Evolutionary conservation across 2,329 filamentous ascomycete species (phyloP).

Genomic region (Macrophomina phaseolina): DNA sequence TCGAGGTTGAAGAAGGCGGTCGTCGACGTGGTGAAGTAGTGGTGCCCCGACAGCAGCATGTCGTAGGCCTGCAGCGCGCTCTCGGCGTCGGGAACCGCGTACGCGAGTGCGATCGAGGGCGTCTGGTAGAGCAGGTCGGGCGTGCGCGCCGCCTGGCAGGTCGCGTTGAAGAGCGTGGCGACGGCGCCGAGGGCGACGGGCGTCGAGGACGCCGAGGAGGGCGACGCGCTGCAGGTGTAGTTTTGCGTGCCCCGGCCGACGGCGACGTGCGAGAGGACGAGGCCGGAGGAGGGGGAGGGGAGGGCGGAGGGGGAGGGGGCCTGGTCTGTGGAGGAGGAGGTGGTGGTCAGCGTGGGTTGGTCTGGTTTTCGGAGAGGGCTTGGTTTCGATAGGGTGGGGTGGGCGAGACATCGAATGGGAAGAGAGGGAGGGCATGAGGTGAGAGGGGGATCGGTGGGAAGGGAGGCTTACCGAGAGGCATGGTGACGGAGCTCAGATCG

Average conservation of each 20-base stretch:
- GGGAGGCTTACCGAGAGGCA: slow-evolving; percentile 40
- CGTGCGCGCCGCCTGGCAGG: slow-evolving; percentile 74
- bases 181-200: slow-evolving; percentile 75
- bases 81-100: slow-evolving; percentile 58
- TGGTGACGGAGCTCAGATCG: slow-evolving; percentile 38
- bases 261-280: slow-evolving; percentile 76
- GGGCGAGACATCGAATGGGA: neutral
- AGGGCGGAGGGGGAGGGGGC: slow-evolving; percentile 60
- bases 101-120: slow-evolving; percentile 71
- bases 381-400: neutral
- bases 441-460: slow-evolving; percentile 2
- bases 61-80: slow-evolving; percentile 59
- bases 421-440: neutral
- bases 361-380: neutral
- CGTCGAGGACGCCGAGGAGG: slow-evolving; percentile 56
- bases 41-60: slow-evolving; percentile 72
- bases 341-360: slow-evolving; percentile 32
- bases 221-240: slow-evolving; percentile 76
- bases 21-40: slow-evolving; percentile 76
- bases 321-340: slow-evolving; percentile 10
- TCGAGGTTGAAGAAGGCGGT: slow-evolving; percentile 83
- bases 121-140: slow-evolving; percentile 70
- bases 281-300: slow-evolving; percentile 64
- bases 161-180: slow-evolving; percentile 86
- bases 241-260: slow-evolving; percentile 91